Evolutionary conservation across 176 grass and related monocot species (phyloP).

Genomic region (Oryza nivara): DNA sequence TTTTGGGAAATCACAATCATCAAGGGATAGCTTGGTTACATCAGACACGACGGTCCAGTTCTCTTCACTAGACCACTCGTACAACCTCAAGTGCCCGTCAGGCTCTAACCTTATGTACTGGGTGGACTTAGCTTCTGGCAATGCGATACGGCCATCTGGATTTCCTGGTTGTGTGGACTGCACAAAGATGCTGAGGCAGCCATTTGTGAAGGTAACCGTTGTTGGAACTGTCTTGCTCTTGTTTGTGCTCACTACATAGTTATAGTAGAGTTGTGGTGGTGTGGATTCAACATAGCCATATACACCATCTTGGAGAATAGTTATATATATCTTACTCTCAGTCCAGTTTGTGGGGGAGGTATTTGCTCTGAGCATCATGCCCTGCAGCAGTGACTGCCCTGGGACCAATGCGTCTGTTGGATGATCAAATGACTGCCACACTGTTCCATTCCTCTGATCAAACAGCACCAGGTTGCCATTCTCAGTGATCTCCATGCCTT

Average conservation of each 20-base stretch:
- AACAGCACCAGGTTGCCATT: too few relatives aligned
- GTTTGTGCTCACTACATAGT: too few relatives aligned
- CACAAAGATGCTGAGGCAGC: background rate
- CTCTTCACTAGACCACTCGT: conserved; percentile 28
- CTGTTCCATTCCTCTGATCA: background rate
- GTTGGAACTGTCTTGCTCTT: background rate
- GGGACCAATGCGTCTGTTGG: background rate
- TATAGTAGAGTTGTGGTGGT: conserved; percentile 21
- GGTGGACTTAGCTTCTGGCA: conserved; percentile 26
- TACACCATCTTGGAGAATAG: conserved; percentile 1
- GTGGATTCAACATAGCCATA: conserved; percentile 16
- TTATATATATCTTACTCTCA: background rate
- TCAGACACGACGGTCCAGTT: conserved; percentile 37
- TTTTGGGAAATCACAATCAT: conserved; percentile 43
- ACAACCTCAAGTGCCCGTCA: conserved; percentile 54
- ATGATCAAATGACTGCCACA: conserved; percentile 22
- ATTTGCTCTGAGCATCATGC: background rate
- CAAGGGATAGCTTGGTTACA: conserved; percentile 39
- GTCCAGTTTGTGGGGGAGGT: conserved; percentile 30
- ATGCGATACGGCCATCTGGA: background rate
- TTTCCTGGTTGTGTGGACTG: background rate
- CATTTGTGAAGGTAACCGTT: conserved; percentile 6
- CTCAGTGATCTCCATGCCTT: background rate
- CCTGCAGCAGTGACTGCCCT: conserved; percentile 12
- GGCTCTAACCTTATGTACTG: conserved; percentile 50